Evolutionary conservation across 1,284 basidiomycete genomes (phyloP).

Genomic region (Apiotrichum veenhuisii): DNA sequence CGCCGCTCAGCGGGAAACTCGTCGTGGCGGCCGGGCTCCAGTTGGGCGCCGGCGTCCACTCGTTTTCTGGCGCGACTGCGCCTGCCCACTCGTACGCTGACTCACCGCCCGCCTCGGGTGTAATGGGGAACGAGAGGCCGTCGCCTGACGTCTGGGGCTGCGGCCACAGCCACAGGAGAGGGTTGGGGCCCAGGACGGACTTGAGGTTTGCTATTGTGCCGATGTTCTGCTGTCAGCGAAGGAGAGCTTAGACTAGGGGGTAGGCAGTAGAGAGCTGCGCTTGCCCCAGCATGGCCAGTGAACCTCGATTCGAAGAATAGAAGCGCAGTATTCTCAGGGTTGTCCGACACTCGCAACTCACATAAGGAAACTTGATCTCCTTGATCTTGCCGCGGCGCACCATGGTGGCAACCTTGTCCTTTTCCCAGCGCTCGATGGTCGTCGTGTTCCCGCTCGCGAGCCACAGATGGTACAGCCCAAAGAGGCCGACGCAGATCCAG

Average conservation of each 20-base stretch:
- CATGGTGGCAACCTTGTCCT: slow-evolving; percentile 85
- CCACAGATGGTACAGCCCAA: slow-evolving; percentile 88
- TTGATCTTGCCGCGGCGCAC: slow-evolving; percentile 79
- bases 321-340: too few species aligned
- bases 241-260: neutral
- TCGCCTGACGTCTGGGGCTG: slow-evolving; percentile 57
- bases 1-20: slow-evolving; percentile 9
- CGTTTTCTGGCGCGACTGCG: slow-evolving; percentile 27
- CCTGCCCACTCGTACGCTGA: slow-evolving; percentile 50
- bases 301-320: too few species aligned
- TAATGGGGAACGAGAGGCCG: slow-evolving; percentile 72
- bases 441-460: slow-evolving; percentile 78
- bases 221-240: slow-evolving; percentile 60
- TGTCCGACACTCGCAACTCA: slow-evolving; percentile 53
- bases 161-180: slow-evolving; percentile 75
- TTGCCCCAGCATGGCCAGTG: too few species aligned
- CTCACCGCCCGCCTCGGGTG: slow-evolving; percentile 72
- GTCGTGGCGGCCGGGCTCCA: slow-evolving; percentile 1
- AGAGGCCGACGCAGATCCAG: slow-evolving; percentile 75
- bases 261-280: slow-evolving; percentile 7
- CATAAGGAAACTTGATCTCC: slow-evolving; percentile 90
- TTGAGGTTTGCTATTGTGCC: slow-evolving; percentile 68
- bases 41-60: neutral
- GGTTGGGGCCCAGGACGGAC: slow-evolving; percentile 70
- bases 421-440: slow-evolving; percentile 97